Base-by-base conservation (phyloP, 192 early-diverging fungal genomes). In the Coemansia sp. region DNA sequence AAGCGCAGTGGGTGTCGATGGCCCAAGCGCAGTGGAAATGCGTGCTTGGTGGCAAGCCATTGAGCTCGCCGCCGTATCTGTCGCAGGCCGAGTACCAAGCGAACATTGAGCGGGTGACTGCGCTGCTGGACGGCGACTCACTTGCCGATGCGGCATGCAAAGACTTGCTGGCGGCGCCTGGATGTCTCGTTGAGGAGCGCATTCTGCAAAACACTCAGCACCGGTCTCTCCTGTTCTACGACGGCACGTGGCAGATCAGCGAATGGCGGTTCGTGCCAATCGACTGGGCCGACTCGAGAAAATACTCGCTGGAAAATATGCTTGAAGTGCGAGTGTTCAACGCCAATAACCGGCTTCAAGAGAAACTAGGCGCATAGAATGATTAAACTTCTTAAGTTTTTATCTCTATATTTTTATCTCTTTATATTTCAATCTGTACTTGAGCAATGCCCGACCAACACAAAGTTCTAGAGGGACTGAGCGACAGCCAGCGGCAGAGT, bases 301-400 rank as follows among this genome's bases (percentile, higher is more conserved):
- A 85, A 59, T 89, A 91, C 74, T 85, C 84, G 70, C 65, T 91
- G 67, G 84, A 88, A 61, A 83, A 87, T 50, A 79, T 83, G 59
- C 63, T 89, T 4, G 63, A 86, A 64, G 79, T 91, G 50, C 83
- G 86, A 23, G 78, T 79, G 2, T 88, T 87, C 43, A 88, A 87
- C 32, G 75, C 80, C n/a, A 69, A 62, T 9, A 79, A 72, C 65
- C 65, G 77, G 5, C 59, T 78, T 17, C 56, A 65, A 37, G 70
- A 73, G 15, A 57, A 64, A 37, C 22, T 66, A 17, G 56, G 24
- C 43, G 21, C 47, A 11, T 29, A 57, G 23, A 35, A 8, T 6
- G 27, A 29, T 29, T 59, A 64, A 43, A 19, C 62, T 7, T 55
- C 23, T n/a, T 15, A 24, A 53, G 27, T 21, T 14, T 27, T 29